phyloP scores from a whole-genome alignment of 2,329 filamentous ascomycete species.

The Fusarium equiseti region DNA sequence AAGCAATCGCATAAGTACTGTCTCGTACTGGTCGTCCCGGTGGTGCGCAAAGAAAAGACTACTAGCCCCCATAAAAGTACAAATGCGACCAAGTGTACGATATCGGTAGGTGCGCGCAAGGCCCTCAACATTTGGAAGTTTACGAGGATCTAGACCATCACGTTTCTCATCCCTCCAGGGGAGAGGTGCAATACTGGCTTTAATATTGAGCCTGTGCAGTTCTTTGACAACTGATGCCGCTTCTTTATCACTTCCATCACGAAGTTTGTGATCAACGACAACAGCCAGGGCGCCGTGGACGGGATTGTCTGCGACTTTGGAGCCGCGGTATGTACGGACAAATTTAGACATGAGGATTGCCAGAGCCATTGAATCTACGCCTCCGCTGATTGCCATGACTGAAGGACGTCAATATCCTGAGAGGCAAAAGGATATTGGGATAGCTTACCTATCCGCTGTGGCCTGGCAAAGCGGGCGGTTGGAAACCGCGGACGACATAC shows the following conservation, averaged over 20 bases:
- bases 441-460: constrained; percentile 58
- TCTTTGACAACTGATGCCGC: constrained; percentile 60
- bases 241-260: constrained; percentile 65
- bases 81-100: constrained; percentile 73
- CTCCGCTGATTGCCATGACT: constrained; percentile 89
- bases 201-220: constrained; percentile 55
- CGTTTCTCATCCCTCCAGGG: constrained; percentile 62
- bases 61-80: constrained; percentile 62
- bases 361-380: constrained; percentile 97
- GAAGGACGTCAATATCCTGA: background rate
- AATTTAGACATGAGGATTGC: constrained; percentile 75
- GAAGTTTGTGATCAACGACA: constrained; percentile 69
- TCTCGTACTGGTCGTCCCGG: constrained; percentile 91
- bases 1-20: constrained; percentile 82
- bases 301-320: constrained; percentile 61
- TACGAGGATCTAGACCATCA: constrained; percentile 48
- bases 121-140: constrained; percentile 77
- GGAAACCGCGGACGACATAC: constrained; percentile 65
- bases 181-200: constrained; percentile 43
- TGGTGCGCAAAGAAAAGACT: constrained; percentile 87
- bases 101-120: constrained; percentile 81
- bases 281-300: constrained; percentile 58
- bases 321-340: constrained; percentile 49
- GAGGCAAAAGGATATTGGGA: background rate
- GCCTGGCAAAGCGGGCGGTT: constrained; percentile 49